Conservation (phyloP, 768 basidiomycete species). For the Melanogaster broomeanus region DNA sequence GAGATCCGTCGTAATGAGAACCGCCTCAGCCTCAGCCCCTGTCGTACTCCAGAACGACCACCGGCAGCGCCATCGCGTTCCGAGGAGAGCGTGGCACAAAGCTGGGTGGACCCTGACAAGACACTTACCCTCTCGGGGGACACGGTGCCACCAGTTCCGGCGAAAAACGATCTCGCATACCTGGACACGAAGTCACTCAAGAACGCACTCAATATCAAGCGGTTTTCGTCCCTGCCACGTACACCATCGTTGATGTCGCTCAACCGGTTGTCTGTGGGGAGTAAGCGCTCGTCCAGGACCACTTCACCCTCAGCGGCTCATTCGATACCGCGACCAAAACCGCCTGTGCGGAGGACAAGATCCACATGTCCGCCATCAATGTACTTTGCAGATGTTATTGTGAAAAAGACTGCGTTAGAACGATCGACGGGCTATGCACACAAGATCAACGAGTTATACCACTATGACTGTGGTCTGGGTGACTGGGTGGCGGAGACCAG, state of each 20-base stretch:
- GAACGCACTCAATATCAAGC: conserved; percentile 37
- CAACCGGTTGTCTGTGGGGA: conserved; percentile 20
- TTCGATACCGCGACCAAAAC: conserved; percentile 26
- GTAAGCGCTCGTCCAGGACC: conserved; percentile 24
- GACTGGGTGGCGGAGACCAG: conserved; percentile 71
- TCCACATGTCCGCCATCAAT: conserved; percentile 63
- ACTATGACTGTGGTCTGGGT: conserved; percentile 71
- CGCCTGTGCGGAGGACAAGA: conserved; percentile 32
- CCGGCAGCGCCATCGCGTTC: conserved; percentile 8
- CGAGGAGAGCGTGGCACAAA: conserved; percentile 19
- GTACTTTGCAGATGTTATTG: conserved; percentile 64
- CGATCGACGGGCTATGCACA: conserved; percentile 71
- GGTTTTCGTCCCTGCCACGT: conserved; percentile 61
- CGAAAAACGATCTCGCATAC: conserved; percentile 23
- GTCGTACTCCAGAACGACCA: conserved; percentile 14
- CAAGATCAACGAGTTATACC: conserved; percentile 82
- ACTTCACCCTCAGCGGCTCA: conserved; percentile 35
- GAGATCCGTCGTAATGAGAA: conserved; percentile 33
- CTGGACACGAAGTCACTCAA: conserved; percentile 26
- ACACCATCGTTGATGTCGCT: conserved; percentile 61
- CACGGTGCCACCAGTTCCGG: conserved; percentile 31
- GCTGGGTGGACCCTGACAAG: conserved; percentile 19
- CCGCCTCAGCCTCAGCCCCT: conserved; percentile 2
- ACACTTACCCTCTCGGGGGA: conserved; percentile 16
- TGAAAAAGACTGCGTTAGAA: conserved; percentile 58